phyloP scores from a whole-genome alignment of 108 stramenopile species.

The Pseudonitzschia multistriata region DNA sequence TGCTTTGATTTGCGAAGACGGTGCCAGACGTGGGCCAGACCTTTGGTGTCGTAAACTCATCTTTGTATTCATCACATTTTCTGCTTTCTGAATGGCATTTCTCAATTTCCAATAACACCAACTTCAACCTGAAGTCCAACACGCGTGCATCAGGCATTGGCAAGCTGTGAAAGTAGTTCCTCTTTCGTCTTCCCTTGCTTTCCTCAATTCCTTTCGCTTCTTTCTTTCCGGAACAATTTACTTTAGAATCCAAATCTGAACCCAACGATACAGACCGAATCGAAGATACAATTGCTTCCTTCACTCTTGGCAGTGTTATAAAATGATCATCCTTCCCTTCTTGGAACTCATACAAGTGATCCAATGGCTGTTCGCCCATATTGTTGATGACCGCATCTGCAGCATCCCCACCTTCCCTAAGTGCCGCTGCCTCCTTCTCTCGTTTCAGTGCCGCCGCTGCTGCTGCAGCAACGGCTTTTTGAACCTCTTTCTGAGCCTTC shows the following conservation, averaged over 20 bases:
- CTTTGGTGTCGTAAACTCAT: constrained; percentile 14
- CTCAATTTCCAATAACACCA: constrained; percentile 49
- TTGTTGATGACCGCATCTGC: constrained; percentile 36
- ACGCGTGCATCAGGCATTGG: constrained; percentile 72
- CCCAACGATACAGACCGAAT: neutral
- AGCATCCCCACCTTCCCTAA: constrained; percentile 44
- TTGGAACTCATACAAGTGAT: constrained; percentile 37
- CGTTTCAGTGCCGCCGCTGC: constrained; percentile 48
- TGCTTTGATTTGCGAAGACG: constrained; percentile 18
- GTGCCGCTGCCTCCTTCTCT: constrained; percentile 42
- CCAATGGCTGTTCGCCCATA: constrained; percentile 35
- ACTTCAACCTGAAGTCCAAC: constrained; percentile 57
- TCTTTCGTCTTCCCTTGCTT: constrained; percentile 15
- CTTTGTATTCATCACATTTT: neutral
- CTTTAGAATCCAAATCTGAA: neutral
- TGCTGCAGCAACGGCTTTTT: constrained; percentile 74
- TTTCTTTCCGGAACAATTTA: neutral
- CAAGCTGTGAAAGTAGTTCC: constrained; percentile 26
- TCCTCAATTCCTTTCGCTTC: constrained; percentile 8
- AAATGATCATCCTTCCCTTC: constrained; percentile 44
- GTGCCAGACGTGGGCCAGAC: constrained; percentile 28
- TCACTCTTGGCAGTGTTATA: constrained; percentile 35
- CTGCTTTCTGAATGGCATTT: constrained; percentile 1
- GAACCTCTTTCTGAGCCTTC: constrained; percentile 73
- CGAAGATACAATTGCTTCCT: constrained; percentile 1